Evolutionary conservation across 345 rosid genomes (phyloP).

Genomic region (Acer saccharum): DNA sequence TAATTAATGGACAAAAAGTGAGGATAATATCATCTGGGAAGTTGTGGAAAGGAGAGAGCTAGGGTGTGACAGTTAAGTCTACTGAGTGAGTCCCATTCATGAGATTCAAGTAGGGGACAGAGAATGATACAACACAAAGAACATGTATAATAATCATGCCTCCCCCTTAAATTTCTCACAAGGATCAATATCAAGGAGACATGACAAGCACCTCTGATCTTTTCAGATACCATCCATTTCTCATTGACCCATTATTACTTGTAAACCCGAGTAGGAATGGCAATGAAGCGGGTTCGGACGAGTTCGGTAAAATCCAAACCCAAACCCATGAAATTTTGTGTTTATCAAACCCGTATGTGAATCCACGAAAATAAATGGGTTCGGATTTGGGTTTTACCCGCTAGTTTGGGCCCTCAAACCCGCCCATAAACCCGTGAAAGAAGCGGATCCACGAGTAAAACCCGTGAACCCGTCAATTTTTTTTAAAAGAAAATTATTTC

Average conservation of each 20-base stretch:
- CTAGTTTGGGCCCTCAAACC: no score
- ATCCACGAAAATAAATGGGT: no score
- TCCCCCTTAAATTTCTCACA: conserved; percentile 7
- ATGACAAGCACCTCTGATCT: conserved; percentile 1
- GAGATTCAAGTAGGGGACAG: conserved; percentile 19
- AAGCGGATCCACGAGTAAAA: no score
- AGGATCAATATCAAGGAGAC: conserved; percentile 20
- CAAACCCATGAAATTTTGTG: no score
- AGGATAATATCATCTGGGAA: conserved; percentile 7
- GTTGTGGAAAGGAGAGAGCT: not conserved
- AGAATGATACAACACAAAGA: conserved; percentile 10
- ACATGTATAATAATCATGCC: conserved; percentile 16
- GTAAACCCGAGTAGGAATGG: no score
- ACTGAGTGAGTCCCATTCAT: not conserved
- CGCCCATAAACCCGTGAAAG: no score
- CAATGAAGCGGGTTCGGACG: no score
- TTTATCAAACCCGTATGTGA: no score
- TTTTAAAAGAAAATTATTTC: no score
- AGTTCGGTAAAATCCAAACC: no score
- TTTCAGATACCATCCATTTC: not conserved
- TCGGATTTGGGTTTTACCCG: no score
- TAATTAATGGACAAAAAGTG: not conserved
- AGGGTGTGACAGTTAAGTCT: not conserved
- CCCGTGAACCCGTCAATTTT: no score
- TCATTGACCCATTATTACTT: not conserved